phyloP scores from a whole-genome alignment of 2,329 filamentous ascomycete genomes.

The Calonectria pseudoreteaudii region DNA sequence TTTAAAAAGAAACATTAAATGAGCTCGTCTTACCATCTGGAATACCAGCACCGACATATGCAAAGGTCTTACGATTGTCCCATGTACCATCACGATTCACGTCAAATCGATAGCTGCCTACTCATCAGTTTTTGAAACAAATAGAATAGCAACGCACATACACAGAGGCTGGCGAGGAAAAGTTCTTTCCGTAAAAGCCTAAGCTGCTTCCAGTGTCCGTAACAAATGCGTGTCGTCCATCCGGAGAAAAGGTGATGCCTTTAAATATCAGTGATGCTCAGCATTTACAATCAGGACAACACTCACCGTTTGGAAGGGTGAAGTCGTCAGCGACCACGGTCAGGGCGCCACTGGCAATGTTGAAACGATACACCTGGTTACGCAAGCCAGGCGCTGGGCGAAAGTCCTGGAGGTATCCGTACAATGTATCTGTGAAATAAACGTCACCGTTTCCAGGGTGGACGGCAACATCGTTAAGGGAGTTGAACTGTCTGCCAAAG shows the following conservation, averaged over 20 bases:
- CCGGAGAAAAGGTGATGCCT: conserved; percentile 68
- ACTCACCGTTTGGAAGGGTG: conserved; percentile 62
- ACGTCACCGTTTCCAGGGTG: conserved; percentile 65
- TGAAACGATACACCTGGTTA: conserved; percentile 70
- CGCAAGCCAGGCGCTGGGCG: conserved; percentile 63
- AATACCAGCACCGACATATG: conserved; percentile 63
- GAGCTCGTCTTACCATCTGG: conserved; percentile 64
- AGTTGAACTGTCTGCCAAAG: conserved; percentile 71
- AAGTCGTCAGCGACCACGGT: conserved; percentile 70
- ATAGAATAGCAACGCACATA: neutral
- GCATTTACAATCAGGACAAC: rapidly evolving
- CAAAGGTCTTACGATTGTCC: conserved; percentile 65
- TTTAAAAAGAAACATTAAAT: neutral
- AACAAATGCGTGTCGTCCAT: conserved; percentile 64
- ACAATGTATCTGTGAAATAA: conserved; percentile 73
- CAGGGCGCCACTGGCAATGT: conserved; percentile 61
- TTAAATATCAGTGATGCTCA: neutral
- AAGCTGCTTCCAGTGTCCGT: conserved; percentile 64
- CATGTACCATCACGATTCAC: conserved; percentile 59
- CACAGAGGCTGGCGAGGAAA: conserved; percentile 58
- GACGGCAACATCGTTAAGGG: conserved; percentile 68
- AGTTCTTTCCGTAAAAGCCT: conserved; percentile 55
- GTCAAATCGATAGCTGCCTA: conserved; percentile 45
- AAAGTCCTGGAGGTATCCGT: conserved; percentile 70
- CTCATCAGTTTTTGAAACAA: neutral